Evolutionary conservation across 1,284 basidiomycete species (phyloP).

Genomic region (Sanghuangporus sanghuang): DNA sequence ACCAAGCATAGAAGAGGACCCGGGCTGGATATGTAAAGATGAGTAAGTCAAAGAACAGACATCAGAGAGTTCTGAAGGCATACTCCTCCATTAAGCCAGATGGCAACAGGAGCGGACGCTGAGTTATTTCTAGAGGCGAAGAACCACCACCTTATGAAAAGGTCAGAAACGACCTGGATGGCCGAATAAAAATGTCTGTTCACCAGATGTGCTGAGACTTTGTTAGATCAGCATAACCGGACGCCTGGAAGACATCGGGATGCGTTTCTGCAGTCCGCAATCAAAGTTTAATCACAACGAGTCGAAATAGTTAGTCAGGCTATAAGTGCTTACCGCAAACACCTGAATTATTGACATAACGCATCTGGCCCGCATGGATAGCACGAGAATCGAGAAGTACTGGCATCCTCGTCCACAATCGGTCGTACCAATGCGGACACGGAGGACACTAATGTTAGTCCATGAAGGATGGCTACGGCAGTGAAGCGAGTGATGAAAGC

Average conservation of each 20-base stretch:
- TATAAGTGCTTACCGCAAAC: conserved; percentile 18
- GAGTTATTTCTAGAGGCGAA: conserved; percentile 57
- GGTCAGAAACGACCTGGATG: conserved; percentile 4
- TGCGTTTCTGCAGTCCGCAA: conserved; percentile 41
- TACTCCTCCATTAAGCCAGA: conserved; percentile 66
- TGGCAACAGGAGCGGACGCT: conserved; percentile 49
- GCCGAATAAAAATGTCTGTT: conserved; percentile 15
- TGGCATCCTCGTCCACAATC: no score
- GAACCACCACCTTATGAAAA: conserved; percentile 54
- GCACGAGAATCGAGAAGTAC: no score
- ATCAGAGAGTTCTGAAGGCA: conserved; percentile 20
- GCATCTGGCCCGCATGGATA: conserved; percentile 15
- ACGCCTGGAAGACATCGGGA: conserved; percentile 49
- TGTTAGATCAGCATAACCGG: conserved; percentile 55
- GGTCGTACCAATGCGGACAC: no score
- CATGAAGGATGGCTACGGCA: neutral
- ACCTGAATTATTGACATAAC: conserved; percentile 20
- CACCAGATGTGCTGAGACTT: conserved; percentile 52
- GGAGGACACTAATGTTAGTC: neutral
- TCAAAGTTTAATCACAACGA: neutral
- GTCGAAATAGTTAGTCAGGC: neutral
- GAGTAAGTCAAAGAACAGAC: neutral
- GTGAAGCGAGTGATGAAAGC: neutral
- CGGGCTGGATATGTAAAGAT: conserved; percentile 35
- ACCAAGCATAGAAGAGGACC: conserved; percentile 63